A percentile compares a stretch with the other conserved stretches of the same genome.
Evolutionary conservation across 164 flowering plant genomes (phyloP).

Genomic region (Pachysandra terminalis): DNA sequence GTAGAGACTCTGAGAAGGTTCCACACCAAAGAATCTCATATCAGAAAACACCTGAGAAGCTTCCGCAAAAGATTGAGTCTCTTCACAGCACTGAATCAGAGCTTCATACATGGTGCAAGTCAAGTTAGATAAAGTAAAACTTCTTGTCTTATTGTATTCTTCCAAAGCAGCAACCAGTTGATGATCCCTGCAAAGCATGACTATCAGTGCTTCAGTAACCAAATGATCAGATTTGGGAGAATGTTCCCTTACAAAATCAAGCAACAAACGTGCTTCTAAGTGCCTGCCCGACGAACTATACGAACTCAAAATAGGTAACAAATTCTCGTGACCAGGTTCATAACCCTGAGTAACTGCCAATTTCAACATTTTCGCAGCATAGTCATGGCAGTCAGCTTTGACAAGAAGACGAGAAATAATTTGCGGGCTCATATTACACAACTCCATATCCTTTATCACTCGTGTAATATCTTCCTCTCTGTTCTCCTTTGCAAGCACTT

Average conservation of each 20-base stretch:
- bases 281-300: slow-evolving; percentile 60
- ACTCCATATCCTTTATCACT: slow-evolving; percentile 61
- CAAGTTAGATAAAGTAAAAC: slow-evolving; percentile 23
- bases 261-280: slow-evolving; percentile 54
- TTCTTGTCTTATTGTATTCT: slow-evolving; percentile 45
- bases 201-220: slow-evolving; percentile 49
- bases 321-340: slow-evolving; percentile 48
- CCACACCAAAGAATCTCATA: slow-evolving; percentile 66
- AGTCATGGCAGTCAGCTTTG: slow-evolving; percentile 67
- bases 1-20: slow-evolving; percentile 49
- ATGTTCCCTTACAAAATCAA: slow-evolving; percentile 49
- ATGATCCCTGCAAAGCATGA: slow-evolving; percentile 57
- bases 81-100: slow-evolving; percentile 60
- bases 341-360: slow-evolving; percentile 44
- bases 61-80: slow-evolving; percentile 43
- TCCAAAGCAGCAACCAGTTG: slow-evolving; percentile 55
- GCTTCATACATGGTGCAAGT: slow-evolving; percentile 59
- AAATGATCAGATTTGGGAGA: slow-evolving; percentile 35
- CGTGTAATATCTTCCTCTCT: slow-evolving; percentile 39
- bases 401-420: slow-evolving; percentile 58
- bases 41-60: slow-evolving; percentile 85
- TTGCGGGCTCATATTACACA: slow-evolving; percentile 48
- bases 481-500: slow-evolving; percentile 47
- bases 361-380: slow-evolving; percentile 59
- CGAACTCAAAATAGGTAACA: slow-evolving; percentile 57